Base-by-base conservation (phyloP, 495 filamentous ascomycete species). In the Penicillium manginii region DNA sequence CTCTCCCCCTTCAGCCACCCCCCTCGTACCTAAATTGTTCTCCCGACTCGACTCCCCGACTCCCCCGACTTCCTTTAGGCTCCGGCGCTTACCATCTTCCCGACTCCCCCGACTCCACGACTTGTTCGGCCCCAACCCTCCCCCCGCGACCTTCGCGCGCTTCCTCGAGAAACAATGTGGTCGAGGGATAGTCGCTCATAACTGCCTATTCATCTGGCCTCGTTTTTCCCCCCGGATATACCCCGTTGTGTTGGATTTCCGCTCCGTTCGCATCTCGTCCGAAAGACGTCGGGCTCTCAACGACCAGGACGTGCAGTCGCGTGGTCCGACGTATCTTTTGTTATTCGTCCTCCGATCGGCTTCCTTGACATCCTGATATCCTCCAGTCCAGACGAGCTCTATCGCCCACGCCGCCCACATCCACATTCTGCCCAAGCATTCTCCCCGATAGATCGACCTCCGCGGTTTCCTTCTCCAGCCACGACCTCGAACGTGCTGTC, bases 131-230 rank as follows among this genome's bases (percentile, higher is more conserved):
- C 55, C 40, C 45, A 35, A 47, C 15, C 45, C 39, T 39, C 15
- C n/a, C n/a, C n/a, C 22, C 11, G 32, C 50, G 54, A 43, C 57
- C 45, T 62, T 52, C 55, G 57, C 26, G 26, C 26, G 60, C 56
- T 46, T 31, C 57, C 54, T 50, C 19, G 50, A 45, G 69, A 71
- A 73, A 78, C 71, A 69, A 75, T 78, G 73, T 67, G 66, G 71
- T 61, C 60, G 58, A 52, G 64, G 66, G 64, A 61, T 57, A 57
- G 61, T 61, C 55, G 59, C 61, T 64, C 69, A 63, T 76, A 65
- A 71, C 58, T 49, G 59, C 62, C 68, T 62, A 58, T 43, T 1
- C 17, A 17, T 17, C 17, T 43, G 40, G 40, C 40, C 40, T 18
- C 4, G n/a, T 8, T 43, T 17, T 17, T 43, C 15, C 4, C n/a